Base-by-base conservation (phyloP, 768 basidiomycete genomes). In the Boletus pseudopeckii region DNA sequence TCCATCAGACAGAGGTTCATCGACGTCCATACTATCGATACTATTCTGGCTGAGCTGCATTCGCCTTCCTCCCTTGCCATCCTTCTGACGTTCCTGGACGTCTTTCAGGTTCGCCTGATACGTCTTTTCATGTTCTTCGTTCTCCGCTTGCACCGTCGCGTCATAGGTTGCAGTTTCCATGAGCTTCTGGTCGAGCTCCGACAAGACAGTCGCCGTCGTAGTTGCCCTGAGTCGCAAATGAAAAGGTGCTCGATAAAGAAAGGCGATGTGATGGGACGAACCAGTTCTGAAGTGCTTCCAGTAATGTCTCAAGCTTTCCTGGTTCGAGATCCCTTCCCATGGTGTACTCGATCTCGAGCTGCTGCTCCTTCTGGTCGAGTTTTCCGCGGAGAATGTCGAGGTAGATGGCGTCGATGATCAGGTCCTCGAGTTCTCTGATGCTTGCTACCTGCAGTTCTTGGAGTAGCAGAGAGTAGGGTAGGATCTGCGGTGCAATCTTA, bases 371-470 rank as follows among this genome's bases (percentile, higher is more conserved):
- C 72, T 98, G 96, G 71, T 98, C 93, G 45, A 99, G 85, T 65
- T 91, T 93, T 10, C 93, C 96, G 46, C 84, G 84, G 36, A 99
- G 78, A 37, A 97, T 76, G 67, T 92, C 89, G 38, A 90, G 83
- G 72, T 98, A 98, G 70, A 98, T 94, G 11, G 90, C 90, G 64
- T 98, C 94, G 69, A 99, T 98, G 66, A 98, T 90, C 58, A 98
- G 83, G 71, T 98, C 95, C 70, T 99, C 96, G 3, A 99, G 84
- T 52, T 90, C 90, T 50, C 95, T 86, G 53, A 95, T 83, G 6
- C 82, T 85, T 4, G 84, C 77, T 70, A 96, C 79, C 45, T 91
- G 81, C 18, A 99, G 80, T 4, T 80, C 74, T 47, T 80, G 66
- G 7, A 91, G 80, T 2, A 98, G 80, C 34, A 79, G 72, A 10